Conservation (phyloP, 2,329 filamentous ascomycete species). For the Aspergillus nomiae region DNA sequence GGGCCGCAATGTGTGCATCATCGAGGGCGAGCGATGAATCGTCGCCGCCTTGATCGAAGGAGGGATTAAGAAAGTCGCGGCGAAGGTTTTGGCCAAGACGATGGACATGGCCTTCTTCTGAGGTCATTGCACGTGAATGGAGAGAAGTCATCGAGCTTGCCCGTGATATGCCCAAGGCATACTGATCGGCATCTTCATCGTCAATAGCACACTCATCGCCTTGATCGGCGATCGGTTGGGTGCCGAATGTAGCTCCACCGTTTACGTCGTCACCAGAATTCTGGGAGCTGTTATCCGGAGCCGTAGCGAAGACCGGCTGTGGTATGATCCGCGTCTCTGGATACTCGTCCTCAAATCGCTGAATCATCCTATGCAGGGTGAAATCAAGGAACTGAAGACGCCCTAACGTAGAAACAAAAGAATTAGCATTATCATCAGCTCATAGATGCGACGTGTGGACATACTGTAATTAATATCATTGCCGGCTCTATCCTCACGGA, state of each 20-base stretch:
- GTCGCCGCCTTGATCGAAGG: constrained; percentile 43
- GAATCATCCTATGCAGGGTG: constrained; percentile 87
- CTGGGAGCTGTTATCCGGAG: constrained; percentile 34
- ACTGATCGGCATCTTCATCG: constrained; percentile 46
- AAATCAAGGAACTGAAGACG: constrained; percentile 83
- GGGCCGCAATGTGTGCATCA: constrained; percentile 47
- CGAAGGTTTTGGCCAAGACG: constrained; percentile 68
- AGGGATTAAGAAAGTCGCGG: constrained; percentile 61
- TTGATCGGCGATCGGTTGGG: constrained; percentile 24
- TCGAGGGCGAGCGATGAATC: constrained; percentile 36
- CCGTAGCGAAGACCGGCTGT: constrained; percentile 17
- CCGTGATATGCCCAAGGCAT: constrained; percentile 55
- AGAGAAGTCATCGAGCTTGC: constrained; percentile 69
- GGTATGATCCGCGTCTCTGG: constrained; percentile 72
- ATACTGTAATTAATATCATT: constrained; percentile 79
- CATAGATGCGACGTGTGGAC: constrained; percentile 39
- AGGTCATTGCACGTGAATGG: constrained; percentile 63
- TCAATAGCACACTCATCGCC: constrained; percentile 39
- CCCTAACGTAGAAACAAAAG: constrained; percentile 45
- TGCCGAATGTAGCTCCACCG: constrained; percentile 34
- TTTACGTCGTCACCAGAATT: constrained; percentile 36
- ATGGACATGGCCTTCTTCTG: constrained; percentile 71
- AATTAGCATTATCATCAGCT: constrained; percentile 7
- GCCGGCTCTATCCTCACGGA: constrained; percentile 68
- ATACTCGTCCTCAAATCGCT: constrained; percentile 94